These are phyloP conservation scores for Musa acuminata DNA, from an alignment of 176 grass and related monocot species.

Conservation along the genomic window DNA sequence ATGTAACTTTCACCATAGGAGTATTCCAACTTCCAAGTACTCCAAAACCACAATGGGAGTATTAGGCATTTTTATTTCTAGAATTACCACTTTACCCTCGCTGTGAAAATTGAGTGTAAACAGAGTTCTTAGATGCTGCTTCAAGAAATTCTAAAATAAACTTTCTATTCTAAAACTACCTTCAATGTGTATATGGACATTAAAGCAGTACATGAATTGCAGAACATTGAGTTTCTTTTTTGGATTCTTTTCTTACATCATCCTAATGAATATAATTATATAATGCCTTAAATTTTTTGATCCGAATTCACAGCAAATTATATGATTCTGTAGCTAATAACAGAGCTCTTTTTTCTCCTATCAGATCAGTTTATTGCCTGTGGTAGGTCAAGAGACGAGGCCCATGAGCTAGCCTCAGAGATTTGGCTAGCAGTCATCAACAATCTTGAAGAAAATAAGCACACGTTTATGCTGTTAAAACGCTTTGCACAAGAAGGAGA, in stretches of 20 bases:
- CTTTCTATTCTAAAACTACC: not conserved
- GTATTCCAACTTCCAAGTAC: too few species aligned
- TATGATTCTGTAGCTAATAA: not conserved
- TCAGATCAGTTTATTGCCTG: constrained; percentile 96
- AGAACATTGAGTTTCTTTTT: not conserved
- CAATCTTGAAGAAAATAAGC: constrained; percentile 83
- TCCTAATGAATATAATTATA: not conserved
- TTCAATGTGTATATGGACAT: not conserved
- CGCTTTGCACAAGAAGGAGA: constrained; percentile 79
- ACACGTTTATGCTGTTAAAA: constrained; percentile 56
- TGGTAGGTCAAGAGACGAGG: constrained; percentile 71
- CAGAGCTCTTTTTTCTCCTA: constrained; percentile 2
- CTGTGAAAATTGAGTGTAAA: too few species aligned
- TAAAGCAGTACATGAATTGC: not conserved
- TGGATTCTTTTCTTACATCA: not conserved
- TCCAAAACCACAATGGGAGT: too few species aligned
- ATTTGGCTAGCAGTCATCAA: constrained; percentile 90
- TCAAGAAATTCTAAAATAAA: not conserved
- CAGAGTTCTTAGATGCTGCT: too few species aligned
- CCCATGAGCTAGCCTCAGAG: constrained; percentile 77
- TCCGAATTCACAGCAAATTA: not conserved
- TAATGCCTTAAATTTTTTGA: not conserved
- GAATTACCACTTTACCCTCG: too few species aligned
- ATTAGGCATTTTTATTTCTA: too few species aligned
- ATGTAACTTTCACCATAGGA: too few species aligned